Conservation (phyloP, 1,139 yeast species). For the Magnusiomyces tetraspermus region DNA sequence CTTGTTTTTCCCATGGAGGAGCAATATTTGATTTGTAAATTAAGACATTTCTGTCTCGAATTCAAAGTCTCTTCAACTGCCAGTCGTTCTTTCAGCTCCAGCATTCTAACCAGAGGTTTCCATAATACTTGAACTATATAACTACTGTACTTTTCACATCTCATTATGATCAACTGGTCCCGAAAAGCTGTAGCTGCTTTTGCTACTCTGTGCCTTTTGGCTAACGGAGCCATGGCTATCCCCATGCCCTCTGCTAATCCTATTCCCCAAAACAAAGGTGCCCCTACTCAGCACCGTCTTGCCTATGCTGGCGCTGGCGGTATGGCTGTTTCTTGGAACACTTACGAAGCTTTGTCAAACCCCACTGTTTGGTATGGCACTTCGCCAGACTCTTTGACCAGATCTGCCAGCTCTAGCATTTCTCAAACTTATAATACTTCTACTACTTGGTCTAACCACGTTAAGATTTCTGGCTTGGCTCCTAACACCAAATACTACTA, state of each 20-base stretch:
- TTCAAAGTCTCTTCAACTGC: too few species aligned
- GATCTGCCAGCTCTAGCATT: constrained; percentile 17
- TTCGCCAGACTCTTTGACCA: constrained; percentile 17
- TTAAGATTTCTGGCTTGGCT: constrained; percentile 21
- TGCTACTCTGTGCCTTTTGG: not conserved
- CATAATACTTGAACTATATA: too few species aligned
- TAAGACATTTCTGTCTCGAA: too few species aligned
- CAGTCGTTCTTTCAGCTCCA: too few species aligned
- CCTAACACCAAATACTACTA: constrained; percentile 28
- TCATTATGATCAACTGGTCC: not conserved
- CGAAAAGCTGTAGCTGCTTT: not conserved
- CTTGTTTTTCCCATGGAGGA: too few species aligned
- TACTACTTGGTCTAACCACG: constrained; percentile 27
- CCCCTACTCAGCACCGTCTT: constrained; percentile 21
- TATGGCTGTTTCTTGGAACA: constrained; percentile 26
- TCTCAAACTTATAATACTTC: constrained; percentile 24
- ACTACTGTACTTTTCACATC: not conserved
- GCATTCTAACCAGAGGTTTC: too few species aligned
- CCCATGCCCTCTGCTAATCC: constrained; percentile 6
- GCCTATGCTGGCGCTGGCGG: constrained; percentile 24
- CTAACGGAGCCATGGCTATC: not conserved
- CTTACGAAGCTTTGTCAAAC: constrained; percentile 17
- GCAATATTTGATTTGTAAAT: too few species aligned
- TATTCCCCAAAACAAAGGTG: constrained; percentile 3
- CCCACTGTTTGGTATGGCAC: constrained; percentile 27